Conservation (phyloP, 2,329 filamentous ascomycete species). For the Raffaelea ambrosiae region DNA sequence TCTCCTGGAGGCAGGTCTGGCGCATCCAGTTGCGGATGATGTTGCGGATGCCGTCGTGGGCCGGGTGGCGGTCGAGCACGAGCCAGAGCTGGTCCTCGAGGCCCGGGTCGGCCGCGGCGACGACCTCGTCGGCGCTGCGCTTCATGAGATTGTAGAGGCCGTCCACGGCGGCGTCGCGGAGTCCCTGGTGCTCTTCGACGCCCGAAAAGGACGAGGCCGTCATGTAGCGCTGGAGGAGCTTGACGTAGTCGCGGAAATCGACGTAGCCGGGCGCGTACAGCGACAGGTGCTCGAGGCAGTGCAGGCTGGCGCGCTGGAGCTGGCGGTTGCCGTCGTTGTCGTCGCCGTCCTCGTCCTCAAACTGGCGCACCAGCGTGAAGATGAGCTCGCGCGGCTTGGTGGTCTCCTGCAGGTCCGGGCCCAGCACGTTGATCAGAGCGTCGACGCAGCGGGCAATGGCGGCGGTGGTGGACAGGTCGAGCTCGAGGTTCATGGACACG, state of each 20-base stretch:
- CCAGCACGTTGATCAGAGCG: conserved; percentile 92
- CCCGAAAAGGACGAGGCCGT: no score
- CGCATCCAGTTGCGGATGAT: conserved; percentile 90
- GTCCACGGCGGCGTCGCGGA: conserved; percentile 75
- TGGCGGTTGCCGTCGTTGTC: conserved; percentile 36
- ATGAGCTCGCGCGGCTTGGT: conserved; percentile 89
- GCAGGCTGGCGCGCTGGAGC: conserved; percentile 67
- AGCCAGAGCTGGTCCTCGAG: conserved; percentile 92
- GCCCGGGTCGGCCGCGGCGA: conserved; percentile 63
- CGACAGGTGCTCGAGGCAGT: conserved; percentile 82
- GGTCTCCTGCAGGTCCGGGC: conserved; percentile 88
- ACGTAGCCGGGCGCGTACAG: conserved; percentile 86
- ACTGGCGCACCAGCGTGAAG: conserved; percentile 74
- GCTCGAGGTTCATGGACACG: conserved; percentile 82
- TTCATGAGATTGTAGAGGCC: conserved; percentile 95
- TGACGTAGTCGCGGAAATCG: conserved; percentile 77
- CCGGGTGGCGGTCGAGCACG: conserved; percentile 67
- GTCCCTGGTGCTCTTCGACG: conserved; percentile 54
- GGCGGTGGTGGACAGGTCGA: conserved; percentile 73
- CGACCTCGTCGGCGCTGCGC: conserved; percentile 73
- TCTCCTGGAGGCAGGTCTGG: conserved; percentile 76
- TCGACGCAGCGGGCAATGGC: conserved; percentile 84
- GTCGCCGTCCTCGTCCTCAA: conserved; percentile 57
- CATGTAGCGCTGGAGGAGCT: conserved; percentile 68
- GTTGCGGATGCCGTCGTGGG: conserved; percentile 72